phyloP scores from a whole-genome alignment of 2,329 filamentous ascomycete genomes.

The Dendryphion nanum region DNA sequence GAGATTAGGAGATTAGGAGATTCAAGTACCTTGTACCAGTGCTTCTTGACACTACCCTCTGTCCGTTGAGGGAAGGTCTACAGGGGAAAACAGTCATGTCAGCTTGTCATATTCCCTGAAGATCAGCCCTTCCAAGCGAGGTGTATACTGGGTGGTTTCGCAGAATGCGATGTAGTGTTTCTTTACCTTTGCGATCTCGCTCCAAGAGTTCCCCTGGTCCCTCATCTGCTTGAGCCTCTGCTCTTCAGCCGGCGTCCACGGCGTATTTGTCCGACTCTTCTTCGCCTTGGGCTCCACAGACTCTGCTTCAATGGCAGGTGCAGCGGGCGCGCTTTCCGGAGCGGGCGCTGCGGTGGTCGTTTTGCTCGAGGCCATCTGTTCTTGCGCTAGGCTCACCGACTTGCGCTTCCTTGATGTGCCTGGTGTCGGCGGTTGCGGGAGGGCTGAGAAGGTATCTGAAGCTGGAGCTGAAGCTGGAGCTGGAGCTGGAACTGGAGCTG shows the following conservation, averaged over 20 bases:
- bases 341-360: constrained; percentile 27
- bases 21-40: constrained; percentile 97
- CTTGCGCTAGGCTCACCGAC: constrained; percentile 25
- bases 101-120: constrained; percentile 2
- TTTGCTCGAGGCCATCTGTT: constrained; percentile 20
- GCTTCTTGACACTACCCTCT: constrained; percentile 98
- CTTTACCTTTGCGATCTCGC: constrained; percentile 90
- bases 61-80: constrained; percentile 90
- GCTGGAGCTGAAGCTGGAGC: constrained; percentile 12
- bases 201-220: constrained; percentile 91
- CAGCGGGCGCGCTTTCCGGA: constrained; percentile 21
- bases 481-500: too few relatives aligned
- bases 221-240: constrained; percentile 90
- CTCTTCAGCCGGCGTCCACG: constrained; percentile 95
- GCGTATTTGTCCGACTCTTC: constrained; percentile 97
- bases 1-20: background rate
- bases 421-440: constrained; percentile 21
- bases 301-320: constrained; percentile 15
- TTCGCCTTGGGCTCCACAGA: constrained; percentile 57
- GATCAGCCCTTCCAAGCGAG: constrained; percentile 1
- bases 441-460: constrained; percentile 19
- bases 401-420: constrained; percentile 34
- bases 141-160: constrained; percentile 4
- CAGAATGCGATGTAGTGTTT: constrained; percentile 8
- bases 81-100: constrained; percentile 17